A percentile compares a stretch with the other conserved stretches of the same genome.
These are phyloP conservation scores for Plasmodium ovale DNA, from an alignment of 169 alveolate genomes.

Conservation along the genomic window DNA sequence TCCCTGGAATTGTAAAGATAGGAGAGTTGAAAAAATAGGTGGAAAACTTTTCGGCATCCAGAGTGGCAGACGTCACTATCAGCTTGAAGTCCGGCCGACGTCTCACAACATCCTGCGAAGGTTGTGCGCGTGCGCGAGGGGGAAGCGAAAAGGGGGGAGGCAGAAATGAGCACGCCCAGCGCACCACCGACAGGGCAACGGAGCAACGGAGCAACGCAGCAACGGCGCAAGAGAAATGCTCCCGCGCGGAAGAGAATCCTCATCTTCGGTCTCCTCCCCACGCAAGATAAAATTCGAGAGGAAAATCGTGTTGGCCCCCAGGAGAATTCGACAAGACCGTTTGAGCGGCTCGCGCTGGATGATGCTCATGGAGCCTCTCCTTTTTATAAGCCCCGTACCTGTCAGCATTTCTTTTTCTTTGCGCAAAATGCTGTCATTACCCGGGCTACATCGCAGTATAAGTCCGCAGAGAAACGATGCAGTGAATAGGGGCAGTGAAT, in stretches of 20 bases:
- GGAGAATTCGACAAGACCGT: no score
- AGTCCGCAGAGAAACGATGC: neutral
- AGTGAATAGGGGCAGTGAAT: no score
- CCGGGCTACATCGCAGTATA: slow-evolving; percentile 22
- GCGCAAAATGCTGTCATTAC: slow-evolving; percentile 47
- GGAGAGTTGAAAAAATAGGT: slow-evolving; percentile 96
- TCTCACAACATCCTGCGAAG: slow-evolving; percentile 89
- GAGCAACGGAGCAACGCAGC: neutral
- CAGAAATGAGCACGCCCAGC: slow-evolving; percentile 34
- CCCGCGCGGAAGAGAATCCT: no score
- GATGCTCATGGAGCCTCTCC: neutral
- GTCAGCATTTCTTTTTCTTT: slow-evolving; percentile 82
- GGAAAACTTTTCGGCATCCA: slow-evolving; percentile 97
- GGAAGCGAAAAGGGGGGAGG: neutral
- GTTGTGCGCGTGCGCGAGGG: neutral
- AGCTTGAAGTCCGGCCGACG: slow-evolving; percentile 95
- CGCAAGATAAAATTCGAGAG: no score
- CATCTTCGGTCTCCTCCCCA: no score
- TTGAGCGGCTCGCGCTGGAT: no score
- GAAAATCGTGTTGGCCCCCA: no score
- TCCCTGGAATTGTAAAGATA: slow-evolving; percentile 99
- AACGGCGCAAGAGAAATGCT: no score
- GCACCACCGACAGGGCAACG: neutral
- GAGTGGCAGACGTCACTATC: slow-evolving; percentile 99
- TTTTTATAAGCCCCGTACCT: slow-evolving; percentile 89